Evolutionary conservation across 2,329 filamentous ascomycete genomes (phyloP), one percentile per base, ranked within the genome.

Genomic region (Zasmidium citrigriseum): DNA sequence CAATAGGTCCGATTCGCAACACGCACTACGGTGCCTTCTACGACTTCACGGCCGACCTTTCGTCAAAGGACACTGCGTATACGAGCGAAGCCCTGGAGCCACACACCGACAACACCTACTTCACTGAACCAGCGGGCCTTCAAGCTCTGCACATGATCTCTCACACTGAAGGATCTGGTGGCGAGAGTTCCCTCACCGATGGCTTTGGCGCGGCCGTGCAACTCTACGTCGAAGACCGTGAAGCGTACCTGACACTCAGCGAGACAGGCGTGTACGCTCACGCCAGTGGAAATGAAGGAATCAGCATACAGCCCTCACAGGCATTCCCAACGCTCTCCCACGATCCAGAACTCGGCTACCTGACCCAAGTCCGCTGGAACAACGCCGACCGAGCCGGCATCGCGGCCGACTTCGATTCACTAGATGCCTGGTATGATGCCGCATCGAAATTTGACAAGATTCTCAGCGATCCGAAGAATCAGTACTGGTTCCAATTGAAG

Each of bases 81-180:
- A 97, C 93, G 1, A 91, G 89, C 67, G 82, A 95, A 52, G 87
- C 87, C 1, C 83, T 99, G 2, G 85, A 86, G 20, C 88, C 90
- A 0, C 95, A 99, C 75, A 98, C 93, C 1, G 95, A 99, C 76
- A 98, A 86, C 5, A 96, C 93, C 1, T 98, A 99, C 75, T 98
- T 98, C 77, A 92, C 86, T 21, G 93, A 98, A 63, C 93, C 95
- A 0, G 88, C 90, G 1, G 91, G 93, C 10, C 82, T 99, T 29
- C 95, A 99, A 73, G 87, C 95, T 23, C 96, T 99, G 75, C 95
- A 99, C 71, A 80, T 97, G 48, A 83, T 98, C 24, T 95, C 90
- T 0, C 91, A 96, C 73, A 88, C 86, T 7, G 76, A 81, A 1
- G 83, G 86, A 21, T 73, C 74, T 2, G 95, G 93, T 10, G 95